Evolutionary conservation across 768 basidiomycete species (phyloP).

Genomic region (Cyathus striatus): DNA sequence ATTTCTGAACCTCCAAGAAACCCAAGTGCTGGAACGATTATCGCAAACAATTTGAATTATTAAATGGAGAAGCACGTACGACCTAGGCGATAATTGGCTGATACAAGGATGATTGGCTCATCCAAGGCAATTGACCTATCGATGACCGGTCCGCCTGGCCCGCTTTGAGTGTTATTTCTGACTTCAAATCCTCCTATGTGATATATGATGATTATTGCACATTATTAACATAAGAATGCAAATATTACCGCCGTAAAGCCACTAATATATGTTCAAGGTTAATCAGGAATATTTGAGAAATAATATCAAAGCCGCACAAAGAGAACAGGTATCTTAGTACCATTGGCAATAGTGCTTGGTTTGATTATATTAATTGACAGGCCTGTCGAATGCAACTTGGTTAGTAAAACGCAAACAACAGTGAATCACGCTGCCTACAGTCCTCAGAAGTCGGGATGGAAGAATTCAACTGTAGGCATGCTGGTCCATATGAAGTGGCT

Average conservation of each 20-base stretch:
- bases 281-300: no score
- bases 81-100: slow-evolving; percentile 22
- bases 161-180: background rate
- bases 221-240: no score
- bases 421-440: background rate
- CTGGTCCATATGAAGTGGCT: background rate
- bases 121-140: slow-evolving; percentile 9
- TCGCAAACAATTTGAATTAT: background rate
- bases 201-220: no score
- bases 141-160: slow-evolving; percentile 7
- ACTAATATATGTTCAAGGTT: slow-evolving; percentile 3
- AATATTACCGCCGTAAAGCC: slow-evolving; percentile 11
- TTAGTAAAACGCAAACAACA: background rate
- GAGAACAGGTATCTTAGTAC: slow-evolving; percentile 8
- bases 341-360: slow-evolving; percentile 1
- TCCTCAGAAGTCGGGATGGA: background rate
- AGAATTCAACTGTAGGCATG: background rate
- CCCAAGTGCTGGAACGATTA: slow-evolving; percentile 21
- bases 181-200: background rate
- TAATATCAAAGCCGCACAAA: slow-evolving; percentile 5
- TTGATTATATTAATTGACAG: slow-evolving; percentile 10
- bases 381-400: no score
- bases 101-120: slow-evolving; percentile 13
- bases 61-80: slow-evolving; percentile 18
- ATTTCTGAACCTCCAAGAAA: slow-evolving; percentile 34